A percentile compares a stretch with the other conserved stretches of the same genome.
phyloP scores from a whole-genome alignment of 345 rosid genomes.

The Sonneratia alba region DNA sequence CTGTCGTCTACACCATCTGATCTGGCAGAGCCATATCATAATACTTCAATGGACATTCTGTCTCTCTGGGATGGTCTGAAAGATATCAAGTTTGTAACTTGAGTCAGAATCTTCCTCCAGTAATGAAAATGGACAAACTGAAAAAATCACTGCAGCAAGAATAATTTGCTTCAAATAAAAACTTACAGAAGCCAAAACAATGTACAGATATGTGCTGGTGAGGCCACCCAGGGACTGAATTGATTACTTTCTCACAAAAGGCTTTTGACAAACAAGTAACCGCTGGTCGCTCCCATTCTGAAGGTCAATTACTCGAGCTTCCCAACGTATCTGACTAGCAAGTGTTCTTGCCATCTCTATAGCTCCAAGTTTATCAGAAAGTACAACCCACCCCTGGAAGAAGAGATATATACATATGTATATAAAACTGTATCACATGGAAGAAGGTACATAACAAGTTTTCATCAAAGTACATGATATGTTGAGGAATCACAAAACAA shows the following conservation, averaged over 20 bases:
- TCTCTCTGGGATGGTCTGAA: constrained; percentile 5
- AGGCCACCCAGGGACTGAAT: constrained; percentile 15
- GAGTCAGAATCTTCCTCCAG: constrained; percentile 2
- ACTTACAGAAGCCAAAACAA: constrained; percentile 33
- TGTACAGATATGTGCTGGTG: constrained; percentile 18
- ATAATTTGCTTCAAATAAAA: constrained; percentile 2
- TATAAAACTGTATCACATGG: background rate
- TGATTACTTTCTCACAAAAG: constrained; percentile 67
- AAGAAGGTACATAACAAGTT: background rate
- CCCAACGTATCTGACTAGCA: constrained; percentile 84
- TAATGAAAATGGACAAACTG: constrained; percentile 1
- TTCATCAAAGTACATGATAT: background rate
- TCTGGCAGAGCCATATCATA: constrained; percentile 5
- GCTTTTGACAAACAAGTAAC: constrained; percentile 94
- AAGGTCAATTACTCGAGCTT: constrained; percentile 94
- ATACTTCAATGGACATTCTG: constrained; percentile 9
- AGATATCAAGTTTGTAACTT: background rate
- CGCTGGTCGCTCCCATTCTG: constrained; percentile 96
- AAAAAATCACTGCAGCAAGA: background rate
- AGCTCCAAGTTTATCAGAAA: constrained; percentile 62
- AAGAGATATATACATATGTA: background rate
- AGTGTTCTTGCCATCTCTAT: constrained; percentile 76
- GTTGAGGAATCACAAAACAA: background rate
- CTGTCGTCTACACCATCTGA: constrained; percentile 7
- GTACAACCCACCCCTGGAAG: constrained; percentile 82